Evolutionary conservation across 2,329 filamentous ascomycete species (phyloP), one percentile per base, ranked within the genome.

Genomic region (Colletotrichum siamense): DNA sequence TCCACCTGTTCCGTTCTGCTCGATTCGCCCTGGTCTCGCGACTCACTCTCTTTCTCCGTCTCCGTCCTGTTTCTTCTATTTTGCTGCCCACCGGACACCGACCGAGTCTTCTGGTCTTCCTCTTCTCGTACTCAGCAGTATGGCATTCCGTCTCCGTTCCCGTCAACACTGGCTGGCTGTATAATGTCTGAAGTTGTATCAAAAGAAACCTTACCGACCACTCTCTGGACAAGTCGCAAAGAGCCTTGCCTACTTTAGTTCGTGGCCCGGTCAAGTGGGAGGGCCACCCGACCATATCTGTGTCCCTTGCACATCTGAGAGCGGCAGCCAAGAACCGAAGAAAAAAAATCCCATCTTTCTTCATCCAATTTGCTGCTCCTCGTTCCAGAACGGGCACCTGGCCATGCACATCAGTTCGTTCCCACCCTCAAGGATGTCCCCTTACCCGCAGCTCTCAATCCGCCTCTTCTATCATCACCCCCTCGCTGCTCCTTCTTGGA

Each of bases 271-370:
- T 16, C 73, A 69, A 76, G 57, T 73, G 73, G 44, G 64, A 69
- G 64, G 70, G 24, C 57, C 70, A 64, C 59, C 36, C 70, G 57
- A 73, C 73, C 70, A 76, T 44, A 69, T 69, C 65, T 73, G 64
- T 76, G 70, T 69, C 64, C 59, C 70, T 68, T 73, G 59, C 73
- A 52, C 73, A 65, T 69, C 63, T 69, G 26, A 36, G 64, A 59
- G 63, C 70, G 64, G 73, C 73, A 69, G 73, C 70, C 73, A 76
- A 76, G 73, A 73, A 73, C 59, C 70, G 70, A 76, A 69, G 70
- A 70, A 76, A 73, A 73, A 75, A 76, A 76, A 59, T 76, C 64
- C 73, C 70, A 73, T 73, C 64, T 73, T 76, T 76, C 73, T 76
- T 76, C 70, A 76, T 76, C 73, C 73, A 76, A 76, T 76, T 76